Base-by-base conservation (phyloP, 441 rosid genomes). In the Brassica hybrid region DNA sequence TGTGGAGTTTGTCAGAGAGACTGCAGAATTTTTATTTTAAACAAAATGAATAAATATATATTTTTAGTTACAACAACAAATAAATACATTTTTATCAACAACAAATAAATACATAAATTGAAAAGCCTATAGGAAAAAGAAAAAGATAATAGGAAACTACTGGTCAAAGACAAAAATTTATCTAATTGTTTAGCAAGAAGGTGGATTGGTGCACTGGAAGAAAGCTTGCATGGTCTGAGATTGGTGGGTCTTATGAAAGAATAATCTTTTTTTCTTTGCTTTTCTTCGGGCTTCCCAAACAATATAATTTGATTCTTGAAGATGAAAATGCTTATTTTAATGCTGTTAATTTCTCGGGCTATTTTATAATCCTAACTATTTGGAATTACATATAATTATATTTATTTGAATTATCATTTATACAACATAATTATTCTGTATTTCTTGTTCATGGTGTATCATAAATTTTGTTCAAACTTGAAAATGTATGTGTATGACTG, bases 1-100 rank as follows among this genome's bases (percentile, higher is more conserved):
- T 89, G 90, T 84, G 94, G 58, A 87, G 84, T 75, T 56, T 88
- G 96, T 88, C 96, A 87, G 90, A 72, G 60, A 72, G 72, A 81
- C 79, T 79, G 65, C 71, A 76, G 30, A 62, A 63, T 32, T 17
- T 63, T 72, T 50, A 41, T 30, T 56, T 63, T 65, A 0, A 18
- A 66, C 6, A 4, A 62, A 72, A 63, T 62, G 64, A 8, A 43
- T 30, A 48, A 32, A 52, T 52, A 50, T n/a, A 30, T 30, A 5
- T 17, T 41, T 48, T 48, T n/a, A n/a, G 56, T 48, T n/a, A n/a
- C 34, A 30, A 30, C 34, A 30, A 30, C 34, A 30, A 30, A 30
- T 30, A 30, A 30, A 30, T 30, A 30, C 34, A 30, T 30, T 30
- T 30, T 30, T 30, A 30, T 30, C 56, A 48, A 48, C 54, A 48